Base-by-base conservation (phyloP, 768 basidiomycete species). In the Melanogaster broomeanus region DNA sequence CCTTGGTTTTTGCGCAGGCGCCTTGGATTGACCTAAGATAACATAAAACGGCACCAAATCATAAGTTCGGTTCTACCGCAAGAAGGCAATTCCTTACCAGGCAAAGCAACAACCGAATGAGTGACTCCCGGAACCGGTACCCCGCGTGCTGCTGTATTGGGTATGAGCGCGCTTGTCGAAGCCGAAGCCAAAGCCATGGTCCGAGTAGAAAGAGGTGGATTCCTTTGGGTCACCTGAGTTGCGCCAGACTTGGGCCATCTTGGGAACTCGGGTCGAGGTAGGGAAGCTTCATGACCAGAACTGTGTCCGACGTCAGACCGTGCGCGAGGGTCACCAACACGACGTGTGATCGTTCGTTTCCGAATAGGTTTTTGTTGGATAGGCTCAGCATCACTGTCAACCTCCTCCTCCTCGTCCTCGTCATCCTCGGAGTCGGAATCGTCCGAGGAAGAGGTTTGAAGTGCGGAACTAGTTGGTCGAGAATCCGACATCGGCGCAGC, bases 91-190 rank as follows among this genome's bases (percentile, higher is more conserved):
- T 30, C 61, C 69, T 66, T 62, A 74, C 75, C 63, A 42, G 56
- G 58, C 30, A 51, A 48, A 25, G 49, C 56, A 19, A 59, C 48
- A 43, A 59, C 59, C n/a, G 67, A 65, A 48, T 70, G 70, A 6
- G 70, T 60, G 21, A 61, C 56, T 51, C 64, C 72, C 33, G 78
- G 41, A 15, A 65, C 56, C 31, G 78, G 81, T 1, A 80, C 84
- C 31, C 77, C 72, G 49, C 75, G 77, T 0, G 81, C 81, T 9
- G 80, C 79, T 22, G 75, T 72, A 40, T 71, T 75, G 0, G 83
- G 83, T 3, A 74, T 67, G 34, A 83, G 50, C 5, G 85, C 84
- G 56, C 83, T 83, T 3, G 82, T 77, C 9, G 85, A 87, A 37
- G 68, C 72, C 42, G 82, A 84, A 22, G 82, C 81, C 2, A 79